A percentile compares a stretch with the other conserved stretches of the same genome.
phyloP scores from a whole-genome alignment of 202 grass and related monocot genomes.

The Zizania palustris region DNA sequence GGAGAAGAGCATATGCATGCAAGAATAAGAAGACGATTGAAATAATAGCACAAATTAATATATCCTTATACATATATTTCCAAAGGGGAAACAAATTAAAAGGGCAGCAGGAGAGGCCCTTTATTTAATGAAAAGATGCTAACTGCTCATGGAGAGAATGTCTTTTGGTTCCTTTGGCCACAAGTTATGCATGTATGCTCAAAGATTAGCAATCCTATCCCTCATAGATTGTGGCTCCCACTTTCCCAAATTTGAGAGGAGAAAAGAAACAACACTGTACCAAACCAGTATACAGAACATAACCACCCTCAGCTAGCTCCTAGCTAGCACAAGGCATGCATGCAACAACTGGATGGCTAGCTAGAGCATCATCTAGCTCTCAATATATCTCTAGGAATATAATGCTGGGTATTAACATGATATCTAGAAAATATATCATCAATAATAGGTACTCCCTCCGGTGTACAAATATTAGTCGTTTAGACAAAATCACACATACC shows the following conservation, averaged over 20 bases:
- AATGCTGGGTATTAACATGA: no score
- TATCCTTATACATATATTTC: not conserved
- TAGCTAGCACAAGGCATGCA: constrained; percentile 35
- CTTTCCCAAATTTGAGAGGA: constrained; percentile 57
- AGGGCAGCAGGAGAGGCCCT: constrained; percentile 35
- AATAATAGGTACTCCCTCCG: no score
- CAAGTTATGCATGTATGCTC: constrained; percentile 52
- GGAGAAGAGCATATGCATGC: constrained; percentile 28
- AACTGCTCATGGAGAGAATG: constrained; percentile 55
- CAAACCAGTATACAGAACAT: constrained; percentile 45
- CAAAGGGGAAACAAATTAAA: constrained; percentile 38
- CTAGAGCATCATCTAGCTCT: constrained; percentile 51
- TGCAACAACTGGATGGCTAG: constrained; percentile 24
- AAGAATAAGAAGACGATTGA: not conserved
- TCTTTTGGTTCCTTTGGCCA: constrained; percentile 63
- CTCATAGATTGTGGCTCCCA: constrained; percentile 58
- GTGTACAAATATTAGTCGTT: no score
- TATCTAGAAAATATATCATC: no score
- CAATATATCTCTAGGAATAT: not conserved
- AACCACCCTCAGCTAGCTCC: constrained; percentile 45
- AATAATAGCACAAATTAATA: not conserved
- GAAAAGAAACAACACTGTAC: constrained; percentile 32
- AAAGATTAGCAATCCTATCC: constrained; percentile 43
- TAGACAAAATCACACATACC: no score
- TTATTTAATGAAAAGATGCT: constrained; percentile 70